Evolutionary conservation across 2,329 filamentous ascomycete genomes (phyloP).

Genomic region (Alternaria alternata): DNA sequence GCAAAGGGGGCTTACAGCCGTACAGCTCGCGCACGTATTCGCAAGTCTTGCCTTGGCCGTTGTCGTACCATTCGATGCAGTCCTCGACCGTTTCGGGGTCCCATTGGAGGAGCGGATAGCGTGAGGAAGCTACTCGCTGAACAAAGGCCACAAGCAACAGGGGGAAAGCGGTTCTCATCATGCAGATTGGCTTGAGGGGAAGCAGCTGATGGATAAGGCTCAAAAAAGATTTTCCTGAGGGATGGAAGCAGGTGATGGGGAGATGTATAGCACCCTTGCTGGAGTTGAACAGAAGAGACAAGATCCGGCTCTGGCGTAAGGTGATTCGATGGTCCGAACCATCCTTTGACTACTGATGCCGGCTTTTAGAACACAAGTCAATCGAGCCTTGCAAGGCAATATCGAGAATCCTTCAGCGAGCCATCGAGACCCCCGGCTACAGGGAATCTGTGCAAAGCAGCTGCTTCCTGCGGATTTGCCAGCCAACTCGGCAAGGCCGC

Average conservation of each 20-base stretch:
- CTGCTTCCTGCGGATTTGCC: not conserved
- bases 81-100: not conserved
- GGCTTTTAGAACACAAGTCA: not conserved
- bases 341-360: not conserved
- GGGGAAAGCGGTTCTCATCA: not conserved
- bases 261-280: not conserved
- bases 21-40: not conserved
- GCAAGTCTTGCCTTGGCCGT: not conserved
- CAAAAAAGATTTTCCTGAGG: not conserved
- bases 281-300: not conserved
- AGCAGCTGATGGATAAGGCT: not conserved
- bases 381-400: not conserved
- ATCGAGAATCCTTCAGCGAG: not conserved
- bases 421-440: not conserved
- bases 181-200: not conserved
- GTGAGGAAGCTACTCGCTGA: not conserved
- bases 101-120: not conserved
- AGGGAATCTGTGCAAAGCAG: not conserved
- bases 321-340: rapidly evolving
- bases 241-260: not conserved
- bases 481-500: not conserved
- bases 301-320: not conserved
- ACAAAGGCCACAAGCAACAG: not conserved
- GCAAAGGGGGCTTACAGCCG: not conserved
- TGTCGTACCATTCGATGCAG: not conserved